phyloP scores from a whole-genome alignment of 23 red algal species.

The Agarophyton chilense region DNA sequence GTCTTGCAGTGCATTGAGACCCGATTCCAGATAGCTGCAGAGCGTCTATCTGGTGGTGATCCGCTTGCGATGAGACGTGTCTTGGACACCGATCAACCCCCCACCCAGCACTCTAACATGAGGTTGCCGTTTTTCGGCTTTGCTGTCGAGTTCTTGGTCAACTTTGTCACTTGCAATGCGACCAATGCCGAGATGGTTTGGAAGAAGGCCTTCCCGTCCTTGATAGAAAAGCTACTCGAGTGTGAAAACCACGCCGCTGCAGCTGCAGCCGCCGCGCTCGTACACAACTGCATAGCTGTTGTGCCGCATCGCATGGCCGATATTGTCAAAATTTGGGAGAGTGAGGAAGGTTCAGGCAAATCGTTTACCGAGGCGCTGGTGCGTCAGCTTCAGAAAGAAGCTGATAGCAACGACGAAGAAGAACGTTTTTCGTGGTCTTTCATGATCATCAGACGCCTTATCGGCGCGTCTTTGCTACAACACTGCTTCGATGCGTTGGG shows the following conservation, averaged over 20 bases:
- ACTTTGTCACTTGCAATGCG: constrained; percentile 66
- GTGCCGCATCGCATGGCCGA: constrained; percentile 63
- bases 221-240: constrained; percentile 43
- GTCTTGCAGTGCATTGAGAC: constrained; percentile 31
- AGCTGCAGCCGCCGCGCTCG: constrained; percentile 56
- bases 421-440: constrained; percentile 63
- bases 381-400: constrained; percentile 15
- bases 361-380: constrained; percentile 17
- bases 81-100: neutral
- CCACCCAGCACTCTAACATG: constrained; percentile 16
- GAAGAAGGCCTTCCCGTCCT: constrained; percentile 30
- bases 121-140: constrained; percentile 68
- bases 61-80: neutral
- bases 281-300: constrained; percentile 71
- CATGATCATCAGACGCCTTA: constrained; percentile 59
- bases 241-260: constrained; percentile 52
- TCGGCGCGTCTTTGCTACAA: constrained; percentile 47
- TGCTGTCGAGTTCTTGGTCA: constrained; percentile 73
- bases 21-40: neutral
- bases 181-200: constrained; percentile 68
- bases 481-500: constrained; percentile 50
- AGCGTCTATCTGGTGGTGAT: neutral
- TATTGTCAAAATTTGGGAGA: constrained; percentile 48
- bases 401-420: constrained; percentile 12
- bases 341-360: neutral